Evolutionary conservation across 805 yeast species (phyloP), one percentile per base, ranked within the genome.

Genomic region (Wickerhamiella siamensis): DNA sequence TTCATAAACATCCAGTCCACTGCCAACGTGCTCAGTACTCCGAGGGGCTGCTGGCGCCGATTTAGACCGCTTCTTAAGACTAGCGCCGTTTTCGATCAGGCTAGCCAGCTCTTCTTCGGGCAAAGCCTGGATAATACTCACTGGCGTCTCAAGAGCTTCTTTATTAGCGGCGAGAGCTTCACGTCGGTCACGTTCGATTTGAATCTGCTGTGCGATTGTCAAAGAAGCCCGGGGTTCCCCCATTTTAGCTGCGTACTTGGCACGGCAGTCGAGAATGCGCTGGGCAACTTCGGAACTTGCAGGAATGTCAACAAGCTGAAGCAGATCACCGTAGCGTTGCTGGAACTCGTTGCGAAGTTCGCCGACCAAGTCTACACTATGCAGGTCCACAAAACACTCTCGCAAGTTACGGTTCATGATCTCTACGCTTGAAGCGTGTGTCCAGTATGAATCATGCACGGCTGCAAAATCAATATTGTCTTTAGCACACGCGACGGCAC

Each of bases 391-490:
- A 58, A 88, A 88, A 44, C 82, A 77, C 31, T 80, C 77, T 55
- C 98, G 72, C 48, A 91, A 64, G 36, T 72, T 64, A 12, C 52
- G 54, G 59, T 77, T 83, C 91, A 88, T 78, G 3, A 55, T 56
- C 45, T 77, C 78, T 33, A 88, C 76, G 57, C 83, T 88, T 39
- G 74, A 65, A 1, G 98, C 96, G 58, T 91, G 97, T 0, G 97
- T 86, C 98, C 98, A 88, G 59, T 83, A 88, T 0, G 97, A 88
- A 59, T 88, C 98, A 61, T 88, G 98, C 19, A 88, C 98, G 0
- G 97, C 77, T 0, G 97, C 95, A 68, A 91, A 88, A 10, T 75
- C 66, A 39, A 91, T 61, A 0, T 73, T 75, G 1, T 57, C 56
- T 33, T 76, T 69, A 4, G 79, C 75, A 59, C 95, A 84, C 19